Evolutionary conservation across 371 early-diverging fungal genomes (phyloP).

Genomic region (Rhizopus sp.): DNA sequence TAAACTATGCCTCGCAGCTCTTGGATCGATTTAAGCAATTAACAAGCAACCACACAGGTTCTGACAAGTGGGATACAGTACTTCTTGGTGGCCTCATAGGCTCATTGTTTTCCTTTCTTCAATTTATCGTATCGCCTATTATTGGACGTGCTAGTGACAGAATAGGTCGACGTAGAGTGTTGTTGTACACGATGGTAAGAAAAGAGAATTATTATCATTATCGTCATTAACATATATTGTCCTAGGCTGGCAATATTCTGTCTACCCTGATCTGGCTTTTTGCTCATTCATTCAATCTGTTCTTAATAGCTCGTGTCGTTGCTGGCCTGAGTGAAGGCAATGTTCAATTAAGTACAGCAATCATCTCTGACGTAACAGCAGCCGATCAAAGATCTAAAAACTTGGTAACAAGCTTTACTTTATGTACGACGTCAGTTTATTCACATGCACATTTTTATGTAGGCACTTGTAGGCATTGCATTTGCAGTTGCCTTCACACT

Average conservation of each 20-base stretch:
- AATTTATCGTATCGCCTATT: slow-evolving; percentile 84
- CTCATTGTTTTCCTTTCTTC: slow-evolving; percentile 92
- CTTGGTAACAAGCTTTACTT: slow-evolving; percentile 47
- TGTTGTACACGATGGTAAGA: slow-evolving; percentile 85
- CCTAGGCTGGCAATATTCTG: slow-evolving; percentile 86
- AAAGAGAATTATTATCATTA: not conserved
- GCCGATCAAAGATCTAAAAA: slow-evolving; percentile 75
- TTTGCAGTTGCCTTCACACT: slow-evolving; percentile 95
- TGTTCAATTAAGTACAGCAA: slow-evolving; percentile 93
- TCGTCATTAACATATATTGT: not conserved
- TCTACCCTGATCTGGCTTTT: slow-evolving; percentile 90
- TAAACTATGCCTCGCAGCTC: slow-evolving; percentile 33
- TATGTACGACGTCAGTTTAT: not conserved
- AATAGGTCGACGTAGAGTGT: slow-evolving; percentile 82
- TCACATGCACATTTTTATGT: not conserved
- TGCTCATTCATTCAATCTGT: slow-evolving; percentile 77
- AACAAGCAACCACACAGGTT: slow-evolving; percentile 15
- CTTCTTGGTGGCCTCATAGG: slow-evolving; percentile 94
- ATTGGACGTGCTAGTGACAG: slow-evolving; percentile 85
- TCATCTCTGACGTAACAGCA: slow-evolving; percentile 93
- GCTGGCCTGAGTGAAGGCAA: slow-evolving; percentile 97
- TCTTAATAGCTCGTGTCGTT: slow-evolving; percentile 86
- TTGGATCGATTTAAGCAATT: slow-evolving; percentile 44
- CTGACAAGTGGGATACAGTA: slow-evolving; percentile 81
- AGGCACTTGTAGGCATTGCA: slow-evolving; percentile 96